These are phyloP conservation scores for Cutaneotrichosporon sp. DNA, from an alignment of 1,284 basidiomycete species.

Conservation along the genomic window DNA sequence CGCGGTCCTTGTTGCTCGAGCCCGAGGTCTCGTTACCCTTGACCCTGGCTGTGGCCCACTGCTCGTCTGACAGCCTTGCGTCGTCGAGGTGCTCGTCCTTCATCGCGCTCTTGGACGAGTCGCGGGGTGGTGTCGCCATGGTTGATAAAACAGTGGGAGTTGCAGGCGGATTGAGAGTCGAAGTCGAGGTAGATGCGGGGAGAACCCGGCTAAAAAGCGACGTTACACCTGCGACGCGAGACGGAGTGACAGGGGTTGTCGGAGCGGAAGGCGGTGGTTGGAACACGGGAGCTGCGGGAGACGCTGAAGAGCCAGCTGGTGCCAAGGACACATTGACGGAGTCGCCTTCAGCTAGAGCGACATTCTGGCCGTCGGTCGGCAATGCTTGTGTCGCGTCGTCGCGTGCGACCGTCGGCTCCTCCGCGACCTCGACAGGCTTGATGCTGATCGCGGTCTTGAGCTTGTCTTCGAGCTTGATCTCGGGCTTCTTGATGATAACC, in stretches of 20 bases:
- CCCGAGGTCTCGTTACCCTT: background rate
- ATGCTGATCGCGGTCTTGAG: constrained; percentile 1
- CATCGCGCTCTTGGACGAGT: constrained; percentile 5
- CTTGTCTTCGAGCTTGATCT: background rate
- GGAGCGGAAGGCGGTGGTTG: background rate
- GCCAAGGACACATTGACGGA: background rate
- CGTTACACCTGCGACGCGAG: constrained; percentile 5
- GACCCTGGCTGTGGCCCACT: background rate
- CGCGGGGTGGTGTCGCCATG: constrained; percentile 1
- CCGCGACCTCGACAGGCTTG: background rate
- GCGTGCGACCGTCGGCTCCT: background rate
- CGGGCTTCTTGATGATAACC: background rate
- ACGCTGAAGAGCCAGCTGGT: background rate
- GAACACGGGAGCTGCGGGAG: background rate
- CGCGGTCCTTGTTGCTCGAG: constrained; percentile 6
- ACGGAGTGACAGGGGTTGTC: background rate
- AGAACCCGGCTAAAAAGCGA: constrained; percentile 21
- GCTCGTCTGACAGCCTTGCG: background rate
- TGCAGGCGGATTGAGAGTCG: background rate
- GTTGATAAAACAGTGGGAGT: background rate
- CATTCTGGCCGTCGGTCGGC: background rate
- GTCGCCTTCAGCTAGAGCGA: background rate
- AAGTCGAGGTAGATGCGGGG: background rate
- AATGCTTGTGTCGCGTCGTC: background rate
- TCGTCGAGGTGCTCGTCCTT: constrained; percentile 4